A percentile compares a stretch with the other conserved stretches of the same genome.
These are phyloP conservation scores for Saccharata proteae DNA, from an alignment of 2,329 filamentous ascomycete species.

Conservation along the genomic window DNA sequence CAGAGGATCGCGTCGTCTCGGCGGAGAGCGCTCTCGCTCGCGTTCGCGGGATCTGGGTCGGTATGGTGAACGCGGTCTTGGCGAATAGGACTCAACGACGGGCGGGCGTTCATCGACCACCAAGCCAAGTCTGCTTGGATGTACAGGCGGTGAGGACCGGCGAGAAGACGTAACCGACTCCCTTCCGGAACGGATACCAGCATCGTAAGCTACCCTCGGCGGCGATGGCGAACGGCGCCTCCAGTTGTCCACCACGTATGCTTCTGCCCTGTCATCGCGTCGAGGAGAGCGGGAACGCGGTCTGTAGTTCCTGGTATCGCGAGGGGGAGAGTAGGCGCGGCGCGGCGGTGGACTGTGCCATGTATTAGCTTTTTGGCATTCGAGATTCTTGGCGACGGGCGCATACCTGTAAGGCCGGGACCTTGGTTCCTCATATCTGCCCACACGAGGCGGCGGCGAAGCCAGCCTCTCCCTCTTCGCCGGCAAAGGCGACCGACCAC, in stretches of 20 bases:
- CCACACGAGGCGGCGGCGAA: slow-evolving; percentile 21
- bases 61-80: slow-evolving; percentile 16
- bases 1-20: slow-evolving; percentile 26
- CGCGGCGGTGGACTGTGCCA: slow-evolving; percentile 21
- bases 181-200: slow-evolving; percentile 39
- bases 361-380: slow-evolving; percentile 1
- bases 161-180: slow-evolving; percentile 47
- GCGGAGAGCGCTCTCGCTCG: slow-evolving; percentile 18
- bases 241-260: slow-evolving; percentile 37
- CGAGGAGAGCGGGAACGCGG: slow-evolving; percentile 42
- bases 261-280: slow-evolving; percentile 37
- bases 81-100: slow-evolving; percentile 22
- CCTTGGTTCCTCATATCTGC: slow-evolving; percentile 35
- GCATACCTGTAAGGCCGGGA: slow-evolving; percentile 25
- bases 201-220: slow-evolving; percentile 21
- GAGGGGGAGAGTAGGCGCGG: slow-evolving; percentile 29
- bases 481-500: slow-evolving; percentile 31
- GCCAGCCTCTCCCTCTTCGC: slow-evolving; percentile 28
- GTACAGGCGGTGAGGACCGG: slow-evolving; percentile 48
- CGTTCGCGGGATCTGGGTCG: slow-evolving; percentile 10
- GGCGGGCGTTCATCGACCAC: slow-evolving; percentile 16
- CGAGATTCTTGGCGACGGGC: background rate
- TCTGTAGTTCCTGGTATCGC: slow-evolving; percentile 31
- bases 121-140: slow-evolving; percentile 40
- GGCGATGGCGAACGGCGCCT: slow-evolving; percentile 44